Evolutionary conservation across 164 flowering plant species (phyloP), one percentile per base, ranked within the genome.

Genomic region (Pachysandra terminalis): DNA sequence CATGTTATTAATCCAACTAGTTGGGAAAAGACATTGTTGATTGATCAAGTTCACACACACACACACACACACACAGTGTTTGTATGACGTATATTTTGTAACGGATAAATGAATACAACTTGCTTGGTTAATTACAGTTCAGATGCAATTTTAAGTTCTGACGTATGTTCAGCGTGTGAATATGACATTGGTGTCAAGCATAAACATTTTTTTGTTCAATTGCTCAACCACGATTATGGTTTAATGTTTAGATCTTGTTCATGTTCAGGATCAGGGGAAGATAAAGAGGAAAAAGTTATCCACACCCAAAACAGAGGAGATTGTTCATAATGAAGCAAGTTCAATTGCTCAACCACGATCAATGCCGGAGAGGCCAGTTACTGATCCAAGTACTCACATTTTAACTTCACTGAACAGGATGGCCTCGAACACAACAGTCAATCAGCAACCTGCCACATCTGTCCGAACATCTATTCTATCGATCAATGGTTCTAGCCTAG

Each of bases 191-290:
- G 37, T 32, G 37, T 32, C 37, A 32, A 32, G 3, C 7, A 7
- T 32, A 32, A n/a, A n/a, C n/a, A n/a, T n/a, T n/a, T n/a, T n/a
- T n/a, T n/a, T n/a, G n/a, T n/a, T n/a, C n/a, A n/a, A n/a, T n/a
- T n/a, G n/a, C n/a, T n/a, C n/a, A n/a, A n/a, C n/a, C n/a, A n/a
- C n/a, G n/a, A n/a, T n/a, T n/a, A n/a, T 32, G 37, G 21, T 12
- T 58, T 19, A 51, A 19, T 45, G 1, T 45, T 45, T 5, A 13
- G 51, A 45, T 45, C 5, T 65, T 16, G 19, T 64, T 37, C 59
- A n/a, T 51, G 10, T 61, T 51, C 68, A 89, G 88, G 83, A 79
- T 71, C 77, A 69, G 58, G 86, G 80, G 75, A 82, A 78, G 68
- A 63, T 80, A 19, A 82, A 59, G 80, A 77, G 73, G 77, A 85